A percentile compares a stretch with the other conserved stretches of the same genome.
Evolutionary conservation across 1,284 basidiomycete genomes (phyloP).

Genomic region (Somion occarium): DNA sequence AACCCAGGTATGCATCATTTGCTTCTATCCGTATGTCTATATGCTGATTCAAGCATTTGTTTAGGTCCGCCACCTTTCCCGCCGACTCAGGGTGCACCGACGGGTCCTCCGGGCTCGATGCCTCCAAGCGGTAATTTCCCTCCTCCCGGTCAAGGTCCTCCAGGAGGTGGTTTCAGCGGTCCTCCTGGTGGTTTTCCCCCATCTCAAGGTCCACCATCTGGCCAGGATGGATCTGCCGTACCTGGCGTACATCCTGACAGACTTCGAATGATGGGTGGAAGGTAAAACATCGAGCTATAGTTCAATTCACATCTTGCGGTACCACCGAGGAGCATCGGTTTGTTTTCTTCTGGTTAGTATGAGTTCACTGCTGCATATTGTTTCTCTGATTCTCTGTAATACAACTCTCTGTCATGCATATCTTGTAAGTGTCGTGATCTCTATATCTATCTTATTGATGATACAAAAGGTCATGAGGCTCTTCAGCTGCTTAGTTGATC

Average conservation of each 20-base stretch:
- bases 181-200: conserved; percentile 31
- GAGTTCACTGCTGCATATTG: too few relatives aligned
- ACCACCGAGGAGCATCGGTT: too few relatives aligned
- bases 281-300: too few relatives aligned
- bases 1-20: conserved; percentile 11
- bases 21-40: background rate
- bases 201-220: conserved; percentile 28
- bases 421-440: too few relatives aligned
- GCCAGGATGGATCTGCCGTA: conserved; percentile 17
- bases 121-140: conserved; percentile 34
- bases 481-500: too few relatives aligned
- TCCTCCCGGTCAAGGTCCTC: conserved; percentile 21
- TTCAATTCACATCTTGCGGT: too few relatives aligned
- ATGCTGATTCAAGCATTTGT: conserved; percentile 12
- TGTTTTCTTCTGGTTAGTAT: too few relatives aligned
- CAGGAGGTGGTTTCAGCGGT: conserved; percentile 33
- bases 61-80: conserved; percentile 15
- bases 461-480: too few relatives aligned
- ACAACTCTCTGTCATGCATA: too few relatives aligned
- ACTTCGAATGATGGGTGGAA: conserved; percentile 69
- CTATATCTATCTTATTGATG: too few relatives aligned
- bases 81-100: conserved; percentile 27
- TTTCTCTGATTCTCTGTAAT: too few relatives aligned
- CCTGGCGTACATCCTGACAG: conserved; percentile 83
- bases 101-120: conserved; percentile 41